Conservation (phyloP, 305 asterid species). For the Fraxinus ornus region DNA sequence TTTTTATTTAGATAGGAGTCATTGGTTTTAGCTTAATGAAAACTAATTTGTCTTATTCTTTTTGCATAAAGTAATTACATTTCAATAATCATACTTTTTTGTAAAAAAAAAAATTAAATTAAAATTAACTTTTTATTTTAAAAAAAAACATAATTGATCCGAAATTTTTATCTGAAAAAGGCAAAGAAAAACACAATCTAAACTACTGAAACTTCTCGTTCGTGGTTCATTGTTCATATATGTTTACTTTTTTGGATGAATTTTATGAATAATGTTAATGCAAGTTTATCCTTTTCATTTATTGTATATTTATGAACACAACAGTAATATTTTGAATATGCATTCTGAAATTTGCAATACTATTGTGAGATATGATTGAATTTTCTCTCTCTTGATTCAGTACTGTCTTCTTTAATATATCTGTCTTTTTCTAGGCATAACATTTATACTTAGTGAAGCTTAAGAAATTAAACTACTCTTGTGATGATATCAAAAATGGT, state of each 20-base stretch:
- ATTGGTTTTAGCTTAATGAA: neutral
- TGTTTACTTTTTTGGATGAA: neutral
- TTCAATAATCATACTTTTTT: neutral
- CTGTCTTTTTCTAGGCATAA: neutral
- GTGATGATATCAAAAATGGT: neutral
- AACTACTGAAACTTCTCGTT: neutral
- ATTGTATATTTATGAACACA: neutral
- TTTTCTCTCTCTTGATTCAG: neutral
- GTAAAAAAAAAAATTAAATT: too few species aligned
- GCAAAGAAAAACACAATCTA: neutral
- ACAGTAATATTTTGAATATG: neutral
- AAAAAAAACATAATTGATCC: neutral
- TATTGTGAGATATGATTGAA: neutral
- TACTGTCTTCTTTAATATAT: neutral
- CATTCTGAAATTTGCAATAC: neutral
- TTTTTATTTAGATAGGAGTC: neutral
- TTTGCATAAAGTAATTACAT: neutral
- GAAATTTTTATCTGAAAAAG: neutral
- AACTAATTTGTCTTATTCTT: neutral
- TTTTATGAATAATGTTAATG: neutral
- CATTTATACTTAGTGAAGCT: neutral
- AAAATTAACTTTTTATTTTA: neutral
- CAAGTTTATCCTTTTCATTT: neutral
- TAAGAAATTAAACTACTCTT: neutral
- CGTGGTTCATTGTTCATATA: neutral